Conservation (phyloP, 2,329 filamentous ascomycete genomes). For the Balansia obtecta region DNA sequence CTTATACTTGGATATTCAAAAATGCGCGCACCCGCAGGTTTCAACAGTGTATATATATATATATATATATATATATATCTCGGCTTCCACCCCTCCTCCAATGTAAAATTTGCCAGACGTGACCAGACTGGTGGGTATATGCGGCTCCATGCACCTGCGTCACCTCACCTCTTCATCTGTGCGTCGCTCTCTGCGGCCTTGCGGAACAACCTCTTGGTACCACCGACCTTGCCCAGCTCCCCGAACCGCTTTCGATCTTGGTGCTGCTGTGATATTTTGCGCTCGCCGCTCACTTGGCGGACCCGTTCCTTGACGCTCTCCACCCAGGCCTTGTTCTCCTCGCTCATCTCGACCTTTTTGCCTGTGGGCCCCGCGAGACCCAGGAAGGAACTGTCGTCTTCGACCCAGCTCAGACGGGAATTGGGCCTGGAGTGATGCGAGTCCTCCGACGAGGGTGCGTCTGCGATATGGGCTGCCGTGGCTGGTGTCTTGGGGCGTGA, state of each 20-base stretch:
- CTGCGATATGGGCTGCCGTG: conserved; percentile 19
- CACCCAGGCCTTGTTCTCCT: conserved; percentile 68
- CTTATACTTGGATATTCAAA: background rate
- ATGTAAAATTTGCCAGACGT: no score
- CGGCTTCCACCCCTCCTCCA: no score
- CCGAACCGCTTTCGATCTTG: conserved; percentile 39
- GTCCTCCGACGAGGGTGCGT: conserved; percentile 31
- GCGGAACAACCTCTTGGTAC: conserved; percentile 60
- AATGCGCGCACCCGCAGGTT: background rate
- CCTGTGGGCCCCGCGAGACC: conserved; percentile 60
- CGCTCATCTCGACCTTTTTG: conserved; percentile 53
- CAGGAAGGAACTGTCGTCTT: conserved; percentile 46
- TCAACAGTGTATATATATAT: no score
- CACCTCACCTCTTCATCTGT: conserved; percentile 13
- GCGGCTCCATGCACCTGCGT: background rate
- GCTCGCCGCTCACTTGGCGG: conserved; percentile 53
- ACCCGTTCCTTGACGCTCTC: conserved; percentile 75
- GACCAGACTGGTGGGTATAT: background rate
- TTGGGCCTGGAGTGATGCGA: conserved; percentile 37
- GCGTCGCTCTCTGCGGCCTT: conserved; percentile 20
- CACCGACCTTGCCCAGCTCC: conserved; percentile 59
- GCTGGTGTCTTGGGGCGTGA: conserved; percentile 31
- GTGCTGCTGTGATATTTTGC: conserved; percentile 19
- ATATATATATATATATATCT: no score
- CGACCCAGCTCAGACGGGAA: conserved; percentile 43